Conservation (phyloP, 1,139 yeast genomes). For the Yamadazyma membranifaciens region DNA sequence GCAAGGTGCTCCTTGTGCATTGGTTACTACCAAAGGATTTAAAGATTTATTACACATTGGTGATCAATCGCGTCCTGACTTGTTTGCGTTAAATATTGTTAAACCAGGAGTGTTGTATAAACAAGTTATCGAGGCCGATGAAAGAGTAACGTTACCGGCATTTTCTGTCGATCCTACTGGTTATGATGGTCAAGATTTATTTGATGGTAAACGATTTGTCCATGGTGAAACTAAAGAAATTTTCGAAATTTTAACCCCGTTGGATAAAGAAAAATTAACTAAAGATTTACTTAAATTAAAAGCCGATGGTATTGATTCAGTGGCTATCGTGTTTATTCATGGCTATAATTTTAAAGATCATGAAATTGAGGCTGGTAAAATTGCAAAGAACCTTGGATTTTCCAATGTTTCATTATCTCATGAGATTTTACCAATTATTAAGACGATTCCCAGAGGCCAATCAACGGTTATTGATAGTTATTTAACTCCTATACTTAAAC, state of each 20-base stretch:
- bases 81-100: conserved; percentile 60
- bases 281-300: conserved; percentile 40
- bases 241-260: conserved; percentile 50
- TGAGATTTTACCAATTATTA: conserved; percentile 70
- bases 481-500: conserved; percentile 67
- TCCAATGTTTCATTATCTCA: conserved; percentile 57
- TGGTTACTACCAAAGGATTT: conserved; percentile 66
- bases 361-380: conserved; percentile 53
- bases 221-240: conserved; percentile 65
- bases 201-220: conserved; percentile 20
- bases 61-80: conserved; percentile 68
- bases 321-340: conserved; percentile 69
- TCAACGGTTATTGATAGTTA: conserved; percentile 78
- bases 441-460: conserved; percentile 67
- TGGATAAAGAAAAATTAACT: conserved; percentile 41
- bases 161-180: conserved; percentile 58
- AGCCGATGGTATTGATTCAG: conserved; percentile 56
- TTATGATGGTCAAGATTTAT: conserved; percentile 20
- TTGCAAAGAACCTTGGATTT: conserved; percentile 63
- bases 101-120: conserved; percentile 63
- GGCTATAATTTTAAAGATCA: conserved; percentile 70
- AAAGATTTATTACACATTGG: conserved; percentile 66
- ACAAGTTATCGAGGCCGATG: conserved; percentile 64
- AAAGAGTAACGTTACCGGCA: conserved; percentile 69
- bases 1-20: conserved; percentile 63